Conservation (phyloP, 441 rosid genomes). For the Theobroma grandiflorum region DNA sequence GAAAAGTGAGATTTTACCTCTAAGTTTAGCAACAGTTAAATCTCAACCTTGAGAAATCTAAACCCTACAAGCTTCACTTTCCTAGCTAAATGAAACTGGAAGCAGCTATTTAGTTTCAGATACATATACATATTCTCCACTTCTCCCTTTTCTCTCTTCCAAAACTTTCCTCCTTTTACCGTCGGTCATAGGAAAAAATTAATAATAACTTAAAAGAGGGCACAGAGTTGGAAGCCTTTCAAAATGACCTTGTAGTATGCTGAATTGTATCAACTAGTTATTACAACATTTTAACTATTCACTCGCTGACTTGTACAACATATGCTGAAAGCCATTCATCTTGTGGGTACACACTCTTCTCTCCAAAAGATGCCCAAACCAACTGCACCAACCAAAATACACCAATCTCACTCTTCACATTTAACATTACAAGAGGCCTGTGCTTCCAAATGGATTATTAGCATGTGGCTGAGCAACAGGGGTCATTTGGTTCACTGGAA, state of each 20-base stretch:
- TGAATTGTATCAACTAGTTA: constrained; percentile 23
- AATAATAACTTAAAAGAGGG: no score
- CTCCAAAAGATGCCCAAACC: constrained; percentile 22
- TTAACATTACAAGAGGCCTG: constrained; percentile 64
- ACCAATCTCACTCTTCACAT: constrained; percentile 19
- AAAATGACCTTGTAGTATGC: constrained; percentile 19
- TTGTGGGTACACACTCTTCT: constrained; percentile 23
- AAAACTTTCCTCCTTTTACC: neutral
- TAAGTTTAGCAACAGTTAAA: no score
- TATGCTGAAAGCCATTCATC: constrained; percentile 37
- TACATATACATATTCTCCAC: neutral
- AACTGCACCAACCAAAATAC: constrained; percentile 31
- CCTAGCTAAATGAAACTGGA: neutral
- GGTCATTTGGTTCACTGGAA: constrained; percentile 45
- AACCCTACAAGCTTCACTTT: no score
- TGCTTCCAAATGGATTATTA: constrained; percentile 84
- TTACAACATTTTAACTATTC: constrained; percentile 38
- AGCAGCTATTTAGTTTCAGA: neutral
- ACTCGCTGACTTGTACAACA: constrained; percentile 34
- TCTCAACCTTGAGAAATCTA: no score
- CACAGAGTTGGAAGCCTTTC: neutral
- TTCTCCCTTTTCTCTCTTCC: neutral
- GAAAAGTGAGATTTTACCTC: no score
- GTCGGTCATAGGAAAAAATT: neutral
- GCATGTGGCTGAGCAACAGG: constrained; percentile 44